Evolutionary conservation across 2,329 filamentous ascomycete species (phyloP), one percentile per base, ranked within the genome.

Genomic region (Fusarium anguioides): DNA sequence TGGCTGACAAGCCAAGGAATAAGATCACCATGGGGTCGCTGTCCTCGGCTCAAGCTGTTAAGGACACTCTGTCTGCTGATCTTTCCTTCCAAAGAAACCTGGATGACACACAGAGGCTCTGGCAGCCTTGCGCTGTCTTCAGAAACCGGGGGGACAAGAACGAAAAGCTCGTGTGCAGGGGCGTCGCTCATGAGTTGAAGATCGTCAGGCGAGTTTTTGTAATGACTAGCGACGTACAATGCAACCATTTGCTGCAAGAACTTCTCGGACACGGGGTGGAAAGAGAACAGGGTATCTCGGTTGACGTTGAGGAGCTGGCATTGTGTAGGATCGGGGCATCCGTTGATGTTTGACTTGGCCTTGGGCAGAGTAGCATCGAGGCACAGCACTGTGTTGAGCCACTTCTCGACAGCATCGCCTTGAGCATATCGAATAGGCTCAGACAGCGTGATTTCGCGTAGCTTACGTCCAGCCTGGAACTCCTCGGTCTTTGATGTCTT

Each of bases 211-310:
- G 94, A 93, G 80, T 99, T 99, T 80, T 98, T 98, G 84, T 99
- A 97, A 79, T 97, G 94, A 51, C 93, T 97, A 26, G 96, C 94
- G 26, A 99, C 96, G 73, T 98, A 99, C 4, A 99, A 86, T 1
- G 94, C 94, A 80, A 99, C 95, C 93, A 99, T 97, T 73, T 97
- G 94, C 77, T 99, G 96, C 54, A 99, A 81, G 81, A 99, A 98
- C 75, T 94, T 96, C 78, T 99, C 96, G 4, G 96, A 96, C 20
- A 98, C 93, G 4, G 94, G 93, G 74, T 99, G 96, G 83, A 96
- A 99, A 14, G 95, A 98, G 82, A 99, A 99, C 15, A 99, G 87
- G 10, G 95, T 98, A 80, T 99, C 96, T 55, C 96, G 91, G 81
- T 98, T 99, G 73, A 99, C 94, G 72, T 94, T 90, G 57, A 98